phyloP scores from a whole-genome alignment of 352 stramenopile species.

The Saprolegnia diclina region DNA sequence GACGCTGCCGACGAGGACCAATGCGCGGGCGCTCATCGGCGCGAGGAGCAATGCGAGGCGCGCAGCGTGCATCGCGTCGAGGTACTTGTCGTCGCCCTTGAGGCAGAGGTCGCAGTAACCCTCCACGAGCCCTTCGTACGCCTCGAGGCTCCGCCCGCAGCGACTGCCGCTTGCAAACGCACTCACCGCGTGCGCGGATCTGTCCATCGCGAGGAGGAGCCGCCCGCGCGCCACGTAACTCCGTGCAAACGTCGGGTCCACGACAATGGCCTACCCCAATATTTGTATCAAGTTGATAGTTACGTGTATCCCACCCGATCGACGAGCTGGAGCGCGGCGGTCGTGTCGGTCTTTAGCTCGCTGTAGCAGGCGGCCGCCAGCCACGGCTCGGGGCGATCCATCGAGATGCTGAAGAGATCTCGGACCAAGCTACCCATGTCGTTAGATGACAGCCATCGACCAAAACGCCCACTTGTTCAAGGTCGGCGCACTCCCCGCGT shows the following conservation, averaged over 20 bases:
- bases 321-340: conserved; percentile 63
- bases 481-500: conserved; percentile 39
- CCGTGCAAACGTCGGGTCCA: conserved; percentile 37
- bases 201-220: conserved; percentile 51
- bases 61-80: conserved; percentile 61
- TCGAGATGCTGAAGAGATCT: conserved; percentile 60
- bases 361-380: conserved; percentile 70
- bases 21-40: conserved; percentile 60
- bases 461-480: conserved; percentile 35
- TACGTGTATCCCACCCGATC: conserved; percentile 33
- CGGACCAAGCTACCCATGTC: conserved; percentile 52
- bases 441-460: too few species aligned
- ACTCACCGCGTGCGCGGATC: conserved; percentile 54
- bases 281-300: not conserved
- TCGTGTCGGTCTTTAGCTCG: conserved; percentile 63
- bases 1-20: conserved; percentile 64
- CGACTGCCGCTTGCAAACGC: conserved; percentile 61
- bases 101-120: conserved; percentile 66
- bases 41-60: conserved; percentile 66
- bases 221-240: conserved; percentile 58
- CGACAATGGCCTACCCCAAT: conserved; percentile 34
- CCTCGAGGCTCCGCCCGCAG: conserved; percentile 53
- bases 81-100: conserved; percentile 61
- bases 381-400: conserved; percentile 49
- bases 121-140: conserved; percentile 63